Evolutionary conservation across 805 yeast species (phyloP), one percentile per base, ranked within the genome.

Genomic region (Ogataea naganishii): DNA sequence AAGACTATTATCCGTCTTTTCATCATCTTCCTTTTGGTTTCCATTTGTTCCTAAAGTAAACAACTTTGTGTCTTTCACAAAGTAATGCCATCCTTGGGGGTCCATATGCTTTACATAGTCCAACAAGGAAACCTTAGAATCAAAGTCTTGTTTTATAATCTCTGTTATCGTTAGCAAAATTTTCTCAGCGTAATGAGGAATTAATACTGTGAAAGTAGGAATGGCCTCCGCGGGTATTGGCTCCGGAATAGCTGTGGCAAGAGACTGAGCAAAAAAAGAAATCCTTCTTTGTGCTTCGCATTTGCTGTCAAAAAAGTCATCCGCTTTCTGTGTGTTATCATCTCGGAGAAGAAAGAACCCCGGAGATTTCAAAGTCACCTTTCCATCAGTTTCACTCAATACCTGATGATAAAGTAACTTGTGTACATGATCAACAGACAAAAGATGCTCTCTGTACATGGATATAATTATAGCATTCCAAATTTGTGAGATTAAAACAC

Each of bases 41-140:
- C 34, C 64, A 40, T 70, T 75, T 38, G 65, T 69, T 1, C 77
- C 73, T 44, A 74, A 55, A 0, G 80, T 75, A 47, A 80, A 53
- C 17, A 74, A 51, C 45, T 81, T 82, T 0, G 88, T 72, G 49
- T 83, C 94, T 27, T 70, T 64, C 2, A 83, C 89, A 61, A 82
- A 86, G 32, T 72, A 69, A 5, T 71, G 72, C 96, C 96, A 85
- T 41, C 86, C 95, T 8, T 62, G 57, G 0, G 80, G 77, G 46
- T 79, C 75, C 31, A 84, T 60, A 31, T 70, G 69, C 43, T 83
- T 82, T 42, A 85, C 61, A 46, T 85, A 85, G 41, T 85, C 95
- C 20, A 85, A 58, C n/a, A 82, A 53, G 0, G 95, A 61, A 2
- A 69, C 47, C 36, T 63, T 67, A 2, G 74, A 66, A 14, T 55